phyloP scores from a whole-genome alignment of 1,139 yeast genomes.

The Geotrichum australiense region DNA sequence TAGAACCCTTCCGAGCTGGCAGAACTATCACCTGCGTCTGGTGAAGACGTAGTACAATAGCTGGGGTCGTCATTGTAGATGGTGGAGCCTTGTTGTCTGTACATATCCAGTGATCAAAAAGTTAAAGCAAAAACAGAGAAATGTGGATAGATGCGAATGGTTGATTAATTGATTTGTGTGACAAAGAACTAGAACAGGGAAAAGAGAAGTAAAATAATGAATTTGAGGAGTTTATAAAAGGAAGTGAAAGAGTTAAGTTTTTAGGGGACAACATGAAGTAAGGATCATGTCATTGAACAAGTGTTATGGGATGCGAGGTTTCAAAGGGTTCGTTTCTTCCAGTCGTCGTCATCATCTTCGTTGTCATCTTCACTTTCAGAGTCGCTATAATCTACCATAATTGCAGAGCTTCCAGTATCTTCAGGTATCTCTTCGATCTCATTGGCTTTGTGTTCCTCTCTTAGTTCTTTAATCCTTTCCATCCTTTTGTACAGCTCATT shows the following conservation, averaged over 20 bases:
- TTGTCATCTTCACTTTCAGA: conserved; percentile 20
- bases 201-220: too few species aligned
- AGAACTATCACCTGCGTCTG: conserved; percentile 10
- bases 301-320: too few species aligned
- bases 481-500: conserved; percentile 29
- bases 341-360: conserved; percentile 25
- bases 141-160: background rate
- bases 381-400: conserved; percentile 14
- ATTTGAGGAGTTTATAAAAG: too few species aligned
- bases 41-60: too few species aligned
- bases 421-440: background rate
- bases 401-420: background rate
- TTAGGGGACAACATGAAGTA: too few species aligned
- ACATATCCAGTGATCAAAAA: conserved; percentile 32
- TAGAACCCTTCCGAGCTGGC: conserved; percentile 18
- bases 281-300: too few species aligned
- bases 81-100: conserved; percentile 7
- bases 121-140: background rate
- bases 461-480: conserved; percentile 21
- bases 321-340: conserved; percentile 11
- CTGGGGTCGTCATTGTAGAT: conserved; percentile 12
- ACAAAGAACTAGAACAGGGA: too few species aligned
- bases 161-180: too few species aligned
- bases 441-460: conserved; percentile 44
- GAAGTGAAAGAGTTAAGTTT: too few species aligned